These are phyloP conservation scores for Coffea canephora DNA, from an alignment of 257 asterid genomes.

Conservation along the genomic window DNA sequence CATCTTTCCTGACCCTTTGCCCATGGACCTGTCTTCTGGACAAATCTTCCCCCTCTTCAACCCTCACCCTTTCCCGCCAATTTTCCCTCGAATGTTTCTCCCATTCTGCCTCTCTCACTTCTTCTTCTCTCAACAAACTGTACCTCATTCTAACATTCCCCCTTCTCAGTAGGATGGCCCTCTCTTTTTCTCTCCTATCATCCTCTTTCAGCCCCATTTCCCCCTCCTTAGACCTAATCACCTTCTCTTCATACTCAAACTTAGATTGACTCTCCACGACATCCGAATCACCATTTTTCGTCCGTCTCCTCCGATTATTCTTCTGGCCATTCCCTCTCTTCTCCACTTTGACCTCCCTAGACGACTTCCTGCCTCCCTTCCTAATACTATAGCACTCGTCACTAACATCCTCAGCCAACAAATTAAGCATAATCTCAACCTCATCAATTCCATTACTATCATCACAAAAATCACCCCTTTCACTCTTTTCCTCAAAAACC, in stretches of 20 bases:
- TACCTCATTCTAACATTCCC: conserved; percentile 14
- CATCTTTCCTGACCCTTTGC: conserved; percentile 57
- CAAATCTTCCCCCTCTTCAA: conserved; percentile 54
- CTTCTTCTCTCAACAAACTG: conserved; percentile 24
- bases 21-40: conserved; percentile 42
- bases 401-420: conserved; percentile 60
- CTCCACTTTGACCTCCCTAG: no score
- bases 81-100: conserved; percentile 22
- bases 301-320: conserved; percentile 30
- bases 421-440: conserved; percentile 77
- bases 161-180: conserved; percentile 23
- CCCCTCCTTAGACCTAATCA: conserved; percentile 31
- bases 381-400: conserved; percentile 44
- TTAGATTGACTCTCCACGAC: conserved; percentile 31
- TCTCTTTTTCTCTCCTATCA: conserved; percentile 26
- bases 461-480: conserved; percentile 30
- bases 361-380: conserved; percentile 35
- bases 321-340: conserved; percentile 30
- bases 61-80: conserved; percentile 33
- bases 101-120: conserved; percentile 13
- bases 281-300: conserved; percentile 38
- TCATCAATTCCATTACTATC: conserved; percentile 34
- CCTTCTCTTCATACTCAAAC: conserved; percentile 29
- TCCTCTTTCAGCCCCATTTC: conserved; percentile 41
- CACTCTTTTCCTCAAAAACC: conserved; percentile 53